Base-by-base conservation (phyloP, 192 early-diverging fungal genomes). In the Tieghemiomyces parasiticus region DNA sequence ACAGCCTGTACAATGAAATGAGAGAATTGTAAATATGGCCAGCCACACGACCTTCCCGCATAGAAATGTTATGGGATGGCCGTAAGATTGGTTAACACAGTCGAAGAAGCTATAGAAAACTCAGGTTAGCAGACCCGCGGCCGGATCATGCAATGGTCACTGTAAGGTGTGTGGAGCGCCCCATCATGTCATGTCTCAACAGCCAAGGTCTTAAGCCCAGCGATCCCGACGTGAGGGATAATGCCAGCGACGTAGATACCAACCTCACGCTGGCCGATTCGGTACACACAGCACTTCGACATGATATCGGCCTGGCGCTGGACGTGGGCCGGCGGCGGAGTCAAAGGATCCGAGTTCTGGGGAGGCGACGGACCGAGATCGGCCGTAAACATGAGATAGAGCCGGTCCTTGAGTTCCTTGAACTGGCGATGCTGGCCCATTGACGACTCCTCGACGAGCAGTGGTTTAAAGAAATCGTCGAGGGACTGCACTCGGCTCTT, bases 381-480 rank as follows among this genome's bases (percentile, higher is more conserved):
- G 22, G 26, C 26, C 22, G 22, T 26, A 28, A 50, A 50, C 49
- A 50, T 20, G 22, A 50, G 26, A 28, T 26, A 50, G 26, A 50
- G 26, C 4, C 49, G 49, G 22, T 50, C 49, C 12, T 25, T 22
- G 12, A 50, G 26, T 26, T 50, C 49, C 22, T 26, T 20, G 26
- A 50, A 50, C 26, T 50, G 49, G 22, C 26, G 20, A 25, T 50
- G 49, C 26, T 50, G 49, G 49, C 49, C 49, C 49, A 50, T 50
- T 20, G 49, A 50, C 4, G 49, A 12, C 26, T 20, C 49, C 26
- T 50, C 49, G 22, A 26, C n/a, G 22, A 50, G 13, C 24, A 50
- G 49, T 26, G 49, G 49, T 25, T 28, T 25, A 28, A 50, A 50
- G 12, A 50, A 50, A 1, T 50, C 49, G 49, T 25, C 49, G 12